Conservation (phyloP, 176 grass and related monocot species). For the Avena insularis region DNA sequence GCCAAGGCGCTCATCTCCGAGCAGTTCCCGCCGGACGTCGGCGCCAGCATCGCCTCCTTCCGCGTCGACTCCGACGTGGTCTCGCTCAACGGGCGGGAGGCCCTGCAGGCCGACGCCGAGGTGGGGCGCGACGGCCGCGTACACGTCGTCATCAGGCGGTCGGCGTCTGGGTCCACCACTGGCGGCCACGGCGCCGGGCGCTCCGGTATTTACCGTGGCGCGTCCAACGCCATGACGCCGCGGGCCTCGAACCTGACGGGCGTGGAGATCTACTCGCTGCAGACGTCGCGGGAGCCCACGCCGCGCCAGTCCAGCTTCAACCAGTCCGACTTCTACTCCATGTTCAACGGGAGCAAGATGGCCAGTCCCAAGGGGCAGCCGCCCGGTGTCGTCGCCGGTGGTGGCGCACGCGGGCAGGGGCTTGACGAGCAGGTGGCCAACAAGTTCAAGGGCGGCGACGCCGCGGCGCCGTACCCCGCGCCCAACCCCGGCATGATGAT, state of each 20-base stretch:
- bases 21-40: conserved; percentile 92
- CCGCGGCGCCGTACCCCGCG: conserved; percentile 51
- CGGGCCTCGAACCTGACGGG: conserved; percentile 92
- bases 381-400: conserved; percentile 16
- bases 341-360: conserved; percentile 81
- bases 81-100: conserved; percentile 86
- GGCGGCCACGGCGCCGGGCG: conserved; percentile 45
- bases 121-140: conserved; percentile 82
- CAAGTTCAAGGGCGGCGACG: conserved; percentile 52
- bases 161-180: conserved; percentile 55
- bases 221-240: conserved; percentile 76
- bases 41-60: conserved; percentile 89
- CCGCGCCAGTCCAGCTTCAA: conserved; percentile 95
- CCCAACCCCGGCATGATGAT: conserved; percentile 87
- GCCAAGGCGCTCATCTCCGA: conserved; percentile 96
- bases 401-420: conserved; percentile 36
- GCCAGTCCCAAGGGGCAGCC: conserved; percentile 59
- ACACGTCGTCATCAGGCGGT: conserved; percentile 59
- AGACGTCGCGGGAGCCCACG: conserved; percentile 90
- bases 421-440: conserved; percentile 64
- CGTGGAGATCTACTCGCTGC: conserved; percentile 98
- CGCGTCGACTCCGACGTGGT: conserved; percentile 91
- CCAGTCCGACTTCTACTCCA: conserved; percentile 99
- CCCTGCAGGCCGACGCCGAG: conserved; percentile 94
- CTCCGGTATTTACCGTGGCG: conserved; percentile 35